Evolutionary conservation across 805 yeast genomes (phyloP).

Genomic region (Yarrowia osloensis): DNA sequence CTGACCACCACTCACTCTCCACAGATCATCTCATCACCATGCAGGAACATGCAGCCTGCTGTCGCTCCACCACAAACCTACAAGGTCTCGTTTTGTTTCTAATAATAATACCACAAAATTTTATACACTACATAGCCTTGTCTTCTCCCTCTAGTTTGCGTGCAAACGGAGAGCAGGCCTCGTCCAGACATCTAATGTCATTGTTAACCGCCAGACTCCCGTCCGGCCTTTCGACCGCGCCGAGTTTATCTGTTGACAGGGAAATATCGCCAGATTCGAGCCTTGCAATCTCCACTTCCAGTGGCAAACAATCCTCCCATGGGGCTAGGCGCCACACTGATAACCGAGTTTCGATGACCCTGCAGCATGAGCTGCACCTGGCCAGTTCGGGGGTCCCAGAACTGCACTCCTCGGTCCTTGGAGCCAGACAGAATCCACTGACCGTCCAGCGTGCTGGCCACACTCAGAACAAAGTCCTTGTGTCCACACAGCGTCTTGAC

Average conservation of each 20-base stretch:
- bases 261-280: slow-evolving; percentile 84
- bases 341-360: slow-evolving; percentile 95
- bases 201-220: background rate
- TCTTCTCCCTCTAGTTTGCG: background rate
- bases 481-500: slow-evolving; percentile 94
- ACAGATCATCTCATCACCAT: no score
- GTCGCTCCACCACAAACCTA: background rate
- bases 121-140: slow-evolving; percentile 6
- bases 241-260: background rate
- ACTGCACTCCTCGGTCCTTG: slow-evolving; percentile 93
- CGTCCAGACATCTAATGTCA: background rate
- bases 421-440: slow-evolving; percentile 91
- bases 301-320: slow-evolving; percentile 91
- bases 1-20: no score
- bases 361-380: slow-evolving; percentile 93
- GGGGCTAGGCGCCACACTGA: slow-evolving; percentile 88
- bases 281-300: slow-evolving; percentile 96
- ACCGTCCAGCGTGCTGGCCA: slow-evolving; percentile 90
- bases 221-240: background rate
- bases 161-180: background rate
- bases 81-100: background rate
- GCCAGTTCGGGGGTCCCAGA: slow-evolving; percentile 93
- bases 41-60: no score
- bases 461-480: slow-evolving; percentile 91
- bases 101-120: background rate